Conservation (phyloP, 202 grass and related monocot species). For the Zoysia matrella region DNA sequence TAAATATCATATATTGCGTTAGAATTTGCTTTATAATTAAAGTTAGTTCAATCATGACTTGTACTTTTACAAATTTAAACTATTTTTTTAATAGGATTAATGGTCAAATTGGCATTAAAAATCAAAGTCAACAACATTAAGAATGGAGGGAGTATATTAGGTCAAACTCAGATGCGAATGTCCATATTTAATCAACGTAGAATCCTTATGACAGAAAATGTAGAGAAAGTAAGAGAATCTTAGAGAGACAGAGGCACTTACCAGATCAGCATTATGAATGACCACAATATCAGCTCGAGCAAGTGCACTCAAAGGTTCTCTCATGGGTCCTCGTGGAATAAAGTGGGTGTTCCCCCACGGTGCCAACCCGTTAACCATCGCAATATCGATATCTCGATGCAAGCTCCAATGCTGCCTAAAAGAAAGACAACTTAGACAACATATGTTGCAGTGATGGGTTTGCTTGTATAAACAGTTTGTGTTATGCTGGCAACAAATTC, state of each 20-base stretch:
- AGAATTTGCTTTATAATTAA: too few relatives aligned
- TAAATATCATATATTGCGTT: too few relatives aligned
- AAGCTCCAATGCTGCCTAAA: conserved; percentile 79
- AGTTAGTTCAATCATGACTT: too few relatives aligned
- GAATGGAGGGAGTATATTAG: too few relatives aligned
- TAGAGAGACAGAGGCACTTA: conserved; percentile 9
- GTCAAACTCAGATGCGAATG: too few relatives aligned
- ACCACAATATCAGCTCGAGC: conserved; percentile 74
- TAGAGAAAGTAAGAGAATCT: neutral
- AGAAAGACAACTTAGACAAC: neutral
- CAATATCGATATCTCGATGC: conserved; percentile 74
- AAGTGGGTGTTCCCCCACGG: conserved; percentile 78
- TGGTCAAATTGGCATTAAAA: too few relatives aligned
- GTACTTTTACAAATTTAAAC: too few relatives aligned
- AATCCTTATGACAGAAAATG: neutral
- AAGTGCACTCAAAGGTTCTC: conserved; percentile 71
- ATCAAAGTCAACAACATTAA: too few relatives aligned
- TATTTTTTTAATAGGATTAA: too few relatives aligned
- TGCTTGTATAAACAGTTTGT: neutral
- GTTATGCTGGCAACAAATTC: neutral
- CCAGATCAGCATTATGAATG: conserved; percentile 80
- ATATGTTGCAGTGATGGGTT: neutral
- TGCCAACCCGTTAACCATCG: conserved; percentile 78
- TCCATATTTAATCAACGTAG: too few relatives aligned
- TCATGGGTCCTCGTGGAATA: conserved; percentile 80